Conservation (phyloP, 2,329 filamentous ascomycete genomes). For the Fusarium transvaalense region DNA sequence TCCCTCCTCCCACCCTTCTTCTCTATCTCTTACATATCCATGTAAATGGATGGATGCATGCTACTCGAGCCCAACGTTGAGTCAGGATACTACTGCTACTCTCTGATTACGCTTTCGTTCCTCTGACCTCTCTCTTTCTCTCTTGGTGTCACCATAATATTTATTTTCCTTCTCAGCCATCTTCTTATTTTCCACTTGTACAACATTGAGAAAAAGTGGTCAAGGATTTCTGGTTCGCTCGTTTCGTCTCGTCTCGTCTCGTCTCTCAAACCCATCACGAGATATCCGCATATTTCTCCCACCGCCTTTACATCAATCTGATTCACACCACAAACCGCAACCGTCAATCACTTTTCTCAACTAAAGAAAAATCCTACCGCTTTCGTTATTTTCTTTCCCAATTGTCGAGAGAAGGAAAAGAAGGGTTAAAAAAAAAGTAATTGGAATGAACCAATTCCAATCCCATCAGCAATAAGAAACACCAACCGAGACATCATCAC, state of each 20-base stretch:
- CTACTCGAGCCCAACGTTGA: constrained; percentile 29
- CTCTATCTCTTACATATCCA: constrained; percentile 29
- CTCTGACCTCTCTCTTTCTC: constrained; percentile 11
- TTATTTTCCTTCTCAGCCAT: constrained; percentile 1
- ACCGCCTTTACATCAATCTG: constrained; percentile 33
- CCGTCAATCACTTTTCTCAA: constrained; percentile 9
- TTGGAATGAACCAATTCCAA: constrained; percentile 17
- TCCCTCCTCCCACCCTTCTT: constrained; percentile 18
- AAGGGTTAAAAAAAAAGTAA: constrained; percentile 15
- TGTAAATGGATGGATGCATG: constrained; percentile 19
- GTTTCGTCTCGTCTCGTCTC: constrained; percentile 7
- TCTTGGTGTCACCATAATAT: constrained; percentile 14
- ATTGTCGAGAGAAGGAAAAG: constrained; percentile 28
- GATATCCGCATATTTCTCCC: constrained; percentile 29
- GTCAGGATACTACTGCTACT: constrained; percentile 21
- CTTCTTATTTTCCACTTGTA: constrained; percentile 4
- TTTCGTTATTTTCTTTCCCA: background rate
- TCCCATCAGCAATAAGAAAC: constrained; percentile 18
- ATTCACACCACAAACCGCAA: constrained; percentile 27
- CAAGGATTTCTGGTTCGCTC: constrained; percentile 6
- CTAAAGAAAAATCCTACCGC: background rate
- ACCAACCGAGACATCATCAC: constrained; percentile 26
- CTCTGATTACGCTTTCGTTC: constrained; percentile 13
- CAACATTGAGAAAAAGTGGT: background rate
- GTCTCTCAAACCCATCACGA: constrained; percentile 31